Evolutionary conservation across 2,329 filamentous ascomycete species (phyloP).

Genomic region (Knoxdaviesia capensis): DNA sequence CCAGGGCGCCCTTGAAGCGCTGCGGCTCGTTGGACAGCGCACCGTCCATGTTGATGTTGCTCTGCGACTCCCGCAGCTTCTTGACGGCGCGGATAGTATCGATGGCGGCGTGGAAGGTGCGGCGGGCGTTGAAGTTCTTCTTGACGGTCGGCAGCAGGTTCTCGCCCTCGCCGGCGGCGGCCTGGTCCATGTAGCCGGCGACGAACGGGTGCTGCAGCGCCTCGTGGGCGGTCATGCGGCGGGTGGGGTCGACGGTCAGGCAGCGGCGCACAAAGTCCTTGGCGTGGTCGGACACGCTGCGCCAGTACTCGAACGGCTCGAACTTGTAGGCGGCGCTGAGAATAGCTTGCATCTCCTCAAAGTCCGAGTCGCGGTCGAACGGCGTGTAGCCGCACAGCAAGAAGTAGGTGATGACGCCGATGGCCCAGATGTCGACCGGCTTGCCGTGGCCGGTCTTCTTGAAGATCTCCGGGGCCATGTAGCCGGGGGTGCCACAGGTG

Average conservation of each 20-base stretch:
- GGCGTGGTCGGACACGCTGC: conserved; percentile 66
- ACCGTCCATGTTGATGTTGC: conserved; percentile 40
- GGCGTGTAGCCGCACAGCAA: conserved; percentile 94
- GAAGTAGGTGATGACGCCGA: conserved; percentile 98
- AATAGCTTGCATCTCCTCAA: conserved; percentile 99
- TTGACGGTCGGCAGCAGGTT: conserved; percentile 49
- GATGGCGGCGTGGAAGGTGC: conserved; percentile 49
- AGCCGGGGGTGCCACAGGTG: conserved; percentile 91
- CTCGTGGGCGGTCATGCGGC: conserved; percentile 80
- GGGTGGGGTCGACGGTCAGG: conserved; percentile 70
- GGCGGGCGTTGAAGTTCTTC: conserved; percentile 54
- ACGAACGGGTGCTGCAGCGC: conserved; percentile 48
- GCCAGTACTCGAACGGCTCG: conserved; percentile 89
- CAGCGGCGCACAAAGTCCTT: conserved; percentile 87
- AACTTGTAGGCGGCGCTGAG: conserved; percentile 92
- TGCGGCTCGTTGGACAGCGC: conserved; percentile 27
- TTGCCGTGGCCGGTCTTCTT: conserved; percentile 97
- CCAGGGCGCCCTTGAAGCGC: conserved; percentile 6
- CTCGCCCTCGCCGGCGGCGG: conserved; percentile 26
- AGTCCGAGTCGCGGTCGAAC: conserved; percentile 90
- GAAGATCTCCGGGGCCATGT: conserved; percentile 99
- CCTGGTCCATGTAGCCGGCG: conserved; percentile 28
- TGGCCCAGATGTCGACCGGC: conserved; percentile 94
- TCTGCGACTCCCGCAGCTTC: conserved; percentile 43
- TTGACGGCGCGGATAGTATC: conserved; percentile 53